Evolutionary conservation across 768 basidiomycete species (phyloP).

Genomic region (Suillus variegatus): DNA sequence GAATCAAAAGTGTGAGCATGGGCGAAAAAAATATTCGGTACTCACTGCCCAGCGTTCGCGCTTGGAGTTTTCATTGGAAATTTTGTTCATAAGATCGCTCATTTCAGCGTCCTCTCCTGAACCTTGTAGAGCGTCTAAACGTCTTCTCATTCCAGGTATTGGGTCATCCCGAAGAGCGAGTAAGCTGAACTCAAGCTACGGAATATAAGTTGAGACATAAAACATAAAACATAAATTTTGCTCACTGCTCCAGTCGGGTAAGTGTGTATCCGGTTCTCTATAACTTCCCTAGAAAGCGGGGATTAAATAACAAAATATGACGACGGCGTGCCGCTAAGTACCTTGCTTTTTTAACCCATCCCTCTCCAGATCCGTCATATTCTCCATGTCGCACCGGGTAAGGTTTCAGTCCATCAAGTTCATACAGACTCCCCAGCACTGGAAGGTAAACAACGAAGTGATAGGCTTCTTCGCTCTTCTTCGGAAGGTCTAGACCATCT

Average conservation of each 20-base stretch:
- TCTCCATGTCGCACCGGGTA: constrained; percentile 81
- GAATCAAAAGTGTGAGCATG: constrained; percentile 12
- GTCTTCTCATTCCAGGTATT: constrained; percentile 63
- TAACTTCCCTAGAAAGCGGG: constrained; percentile 60
- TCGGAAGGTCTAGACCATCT: constrained; percentile 76
- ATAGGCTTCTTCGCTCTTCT: constrained; percentile 81
- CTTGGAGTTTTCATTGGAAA: constrained; percentile 71
- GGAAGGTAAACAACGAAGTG: constrained; percentile 97
- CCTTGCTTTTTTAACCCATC: constrained; percentile 84
- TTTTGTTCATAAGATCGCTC: constrained; percentile 53
- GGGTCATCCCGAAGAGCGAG: constrained; percentile 86
- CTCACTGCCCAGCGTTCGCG: constrained; percentile 82
- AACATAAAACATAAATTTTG: not conserved
- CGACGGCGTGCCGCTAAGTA: constrained; percentile 32
- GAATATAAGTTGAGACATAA: constrained; percentile 13
- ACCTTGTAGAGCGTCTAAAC: constrained; percentile 51
- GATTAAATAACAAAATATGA: constrained; percentile 17
- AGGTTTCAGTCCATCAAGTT: constrained; percentile 88
- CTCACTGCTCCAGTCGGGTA: constrained; percentile 88
- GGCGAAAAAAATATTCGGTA: constrained; percentile 18
- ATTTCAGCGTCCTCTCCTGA: constrained; percentile 44
- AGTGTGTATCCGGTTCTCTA: constrained; percentile 85
- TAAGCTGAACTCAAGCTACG: constrained; percentile 88
- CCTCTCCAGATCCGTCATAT: constrained; percentile 67
- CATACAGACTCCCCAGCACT: constrained; percentile 79